Percentiles rank a stretch among this genome's conserved stretches.
Evolutionary conservation across 169 alveolate species (phyloP).

Genomic region (Plasmodium cynomolgi): DNA sequence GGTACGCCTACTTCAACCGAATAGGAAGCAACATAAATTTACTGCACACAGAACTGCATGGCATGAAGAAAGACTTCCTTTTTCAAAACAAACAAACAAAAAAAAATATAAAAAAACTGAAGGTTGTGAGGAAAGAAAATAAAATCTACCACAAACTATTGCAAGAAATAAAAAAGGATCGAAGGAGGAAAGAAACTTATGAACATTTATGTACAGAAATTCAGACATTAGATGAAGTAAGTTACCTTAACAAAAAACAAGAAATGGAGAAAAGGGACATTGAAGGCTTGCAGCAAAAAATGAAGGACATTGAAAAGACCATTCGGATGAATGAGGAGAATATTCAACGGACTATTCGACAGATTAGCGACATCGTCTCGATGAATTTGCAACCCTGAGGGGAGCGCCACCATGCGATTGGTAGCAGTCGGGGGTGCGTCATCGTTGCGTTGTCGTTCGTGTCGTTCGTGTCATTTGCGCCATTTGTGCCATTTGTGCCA

Average conservation of each 20-base stretch:
- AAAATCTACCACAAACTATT: constrained; percentile 31
- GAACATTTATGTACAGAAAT: constrained; percentile 37
- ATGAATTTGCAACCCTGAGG: background rate
- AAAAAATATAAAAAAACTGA: constrained; percentile 24
- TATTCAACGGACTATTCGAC: constrained; percentile 28
- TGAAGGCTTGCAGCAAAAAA: constrained; percentile 30
- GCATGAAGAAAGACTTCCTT: constrained; percentile 31
- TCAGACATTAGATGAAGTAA: constrained; percentile 58
- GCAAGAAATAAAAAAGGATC: constrained; percentile 28
- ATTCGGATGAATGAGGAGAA: constrained; percentile 23
- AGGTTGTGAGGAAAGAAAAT: constrained; percentile 40
- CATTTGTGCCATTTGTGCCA: background rate
- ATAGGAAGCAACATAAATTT: constrained; percentile 50
- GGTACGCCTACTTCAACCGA: constrained; percentile 35
- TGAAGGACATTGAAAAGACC: constrained; percentile 29
- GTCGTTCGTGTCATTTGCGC: background rate
- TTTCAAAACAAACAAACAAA: constrained; percentile 47
- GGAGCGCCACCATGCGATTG: background rate
- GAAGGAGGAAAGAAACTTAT: constrained; percentile 63
- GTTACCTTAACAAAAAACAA: constrained; percentile 31
- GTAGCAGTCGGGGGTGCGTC: background rate
- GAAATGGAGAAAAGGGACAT: constrained; percentile 33
- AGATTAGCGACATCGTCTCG: constrained; percentile 32
- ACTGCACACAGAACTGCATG: constrained; percentile 38
- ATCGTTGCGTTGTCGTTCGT: background rate